Percentiles rank a stretch among this genome's conserved stretches.
phyloP scores from a whole-genome alignment of 1,139 yeast genomes.

The Hyphopichia burtonii region DNA sequence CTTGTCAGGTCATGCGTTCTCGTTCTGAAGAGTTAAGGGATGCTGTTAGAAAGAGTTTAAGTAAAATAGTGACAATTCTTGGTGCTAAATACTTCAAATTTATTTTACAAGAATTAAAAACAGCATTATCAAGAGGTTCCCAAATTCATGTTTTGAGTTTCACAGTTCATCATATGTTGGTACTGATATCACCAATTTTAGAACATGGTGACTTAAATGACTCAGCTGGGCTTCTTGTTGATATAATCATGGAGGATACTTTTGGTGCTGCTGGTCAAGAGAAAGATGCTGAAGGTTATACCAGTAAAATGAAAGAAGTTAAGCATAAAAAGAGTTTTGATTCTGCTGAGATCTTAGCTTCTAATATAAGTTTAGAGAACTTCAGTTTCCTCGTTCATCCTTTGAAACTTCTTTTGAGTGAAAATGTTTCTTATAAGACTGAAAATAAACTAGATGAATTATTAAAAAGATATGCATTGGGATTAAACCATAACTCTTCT shows the following conservation, averaged over 20 bases:
- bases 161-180: slow-evolving; percentile 74
- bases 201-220: slow-evolving; percentile 76
- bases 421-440: slow-evolving; percentile 63
- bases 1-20: slow-evolving; percentile 86
- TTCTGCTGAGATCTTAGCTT: slow-evolving; percentile 74
- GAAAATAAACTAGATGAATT: slow-evolving; percentile 81
- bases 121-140: slow-evolving; percentile 84
- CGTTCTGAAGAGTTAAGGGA: slow-evolving; percentile 89
- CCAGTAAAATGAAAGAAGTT: slow-evolving; percentile 85
- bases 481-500: slow-evolving; percentile 70
- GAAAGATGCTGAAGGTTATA: slow-evolving; percentile 91
- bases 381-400: slow-evolving; percentile 72
- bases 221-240: slow-evolving; percentile 59
- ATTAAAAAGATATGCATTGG: slow-evolving; percentile 71
- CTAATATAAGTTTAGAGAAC: slow-evolving; percentile 57
- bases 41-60: slow-evolving; percentile 74
- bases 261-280: slow-evolving; percentile 94
- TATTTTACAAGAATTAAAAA: slow-evolving; percentile 71
- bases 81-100: slow-evolving; percentile 77
- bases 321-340: slow-evolving; percentile 87
- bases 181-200: slow-evolving; percentile 47
- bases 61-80: slow-evolving; percentile 59
- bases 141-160: slow-evolving; percentile 92
- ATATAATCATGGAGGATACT: slow-evolving; percentile 84
- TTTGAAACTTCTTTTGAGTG: slow-evolving; percentile 61